Percentiles rank a stretch among this genome's conserved stretches.
Conservation (phyloP, 768 basidiomycete genomes). For the Russula ochroleuca region DNA sequence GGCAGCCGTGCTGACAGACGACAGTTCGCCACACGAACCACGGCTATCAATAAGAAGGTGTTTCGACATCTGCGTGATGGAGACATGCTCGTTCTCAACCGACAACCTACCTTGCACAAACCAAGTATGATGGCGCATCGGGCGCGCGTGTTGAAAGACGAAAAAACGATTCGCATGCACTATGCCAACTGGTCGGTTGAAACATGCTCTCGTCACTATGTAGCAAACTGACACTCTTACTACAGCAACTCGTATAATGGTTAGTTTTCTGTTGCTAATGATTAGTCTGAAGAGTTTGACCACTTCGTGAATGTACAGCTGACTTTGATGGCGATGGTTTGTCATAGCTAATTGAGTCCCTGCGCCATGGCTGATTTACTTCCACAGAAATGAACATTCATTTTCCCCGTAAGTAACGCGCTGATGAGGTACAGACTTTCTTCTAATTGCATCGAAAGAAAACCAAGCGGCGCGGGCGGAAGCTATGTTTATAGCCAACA, state of each 20-base stretch:
- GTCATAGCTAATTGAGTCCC: constrained; percentile 27
- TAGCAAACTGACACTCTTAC: constrained; percentile 27
- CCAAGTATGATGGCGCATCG: constrained; percentile 99
- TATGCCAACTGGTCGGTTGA: constrained; percentile 91
- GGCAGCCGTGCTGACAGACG: constrained; percentile 49
- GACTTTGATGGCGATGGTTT: constrained; percentile 91
- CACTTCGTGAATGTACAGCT: constrained; percentile 41
- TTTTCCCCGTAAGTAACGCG: constrained; percentile 76
- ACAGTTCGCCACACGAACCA: constrained; percentile 70
- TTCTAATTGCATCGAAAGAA: constrained; percentile 45
- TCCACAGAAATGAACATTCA: constrained; percentile 96
- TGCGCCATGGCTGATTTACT: constrained; percentile 24
- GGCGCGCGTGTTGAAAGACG: constrained; percentile 86
- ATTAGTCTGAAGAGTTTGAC: constrained; percentile 21
- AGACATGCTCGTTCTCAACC: constrained; percentile 91
- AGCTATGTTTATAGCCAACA: constrained; percentile 91
- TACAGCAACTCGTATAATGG: constrained; percentile 95
- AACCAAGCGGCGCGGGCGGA: constrained; percentile 94
- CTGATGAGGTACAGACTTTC: not conserved
- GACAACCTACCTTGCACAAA: constrained; percentile 97
- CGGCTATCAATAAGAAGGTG: constrained; percentile 92
- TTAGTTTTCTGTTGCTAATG: constrained; percentile 35
- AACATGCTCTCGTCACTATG: not conserved
- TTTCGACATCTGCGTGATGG: constrained; percentile 93
- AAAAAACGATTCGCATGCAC: constrained; percentile 99